Base-by-base conservation (phyloP, 148 eudicot species). In the Arbutus unedo region DNA sequence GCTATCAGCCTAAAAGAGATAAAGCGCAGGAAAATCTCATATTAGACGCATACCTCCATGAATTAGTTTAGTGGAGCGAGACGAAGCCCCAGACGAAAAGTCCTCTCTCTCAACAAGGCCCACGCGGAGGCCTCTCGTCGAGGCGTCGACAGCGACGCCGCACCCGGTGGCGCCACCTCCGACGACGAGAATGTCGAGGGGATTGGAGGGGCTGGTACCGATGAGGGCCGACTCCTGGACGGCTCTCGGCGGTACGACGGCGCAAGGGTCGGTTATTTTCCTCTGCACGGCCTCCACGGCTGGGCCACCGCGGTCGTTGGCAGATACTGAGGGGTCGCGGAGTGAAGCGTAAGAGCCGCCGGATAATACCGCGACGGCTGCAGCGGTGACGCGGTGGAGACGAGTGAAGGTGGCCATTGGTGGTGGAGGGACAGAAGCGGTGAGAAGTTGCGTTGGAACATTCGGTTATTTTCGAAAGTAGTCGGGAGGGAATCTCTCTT, bases 121-220 rank as follows among this genome's bases (percentile, higher is more conserved):
- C 45, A 96, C 98, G 0, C 95, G 91, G 23, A 96, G 94, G 7
- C 99, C 99, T 9, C 99, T 86, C 4, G 99, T 92, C 18, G 82
- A 89, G 2, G 94, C 99, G 77, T 96, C 99, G 5, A 96, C 92
- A 10, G 99, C 99, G 5, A 84, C 98, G 5, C 98, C 98, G 66
- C 92, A 90, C 0, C 98, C 98, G n/a, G 98, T 95, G 70, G 92
- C 97, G 18, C 98, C 98, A 3, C 98, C 98, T 44, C 98, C 98
- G n/a, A 95, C 74, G 19, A 95, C 92, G 14, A 96, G 93, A 23
- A 96, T 82, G 75, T 96, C 99, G 9, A 96, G 91, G 0, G 98
- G 98, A 15, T 92, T 88, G 2, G 89, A 82, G 2, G 83, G 51
- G 51, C 86, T 86, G 55, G 98, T 80, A 47, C 90, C 92, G 55